Evolutionary conservation across 2,329 filamentous ascomycete species (phyloP), one percentile per base, ranked within the genome.

Genomic region (Cordyceps farinosa): DNA sequence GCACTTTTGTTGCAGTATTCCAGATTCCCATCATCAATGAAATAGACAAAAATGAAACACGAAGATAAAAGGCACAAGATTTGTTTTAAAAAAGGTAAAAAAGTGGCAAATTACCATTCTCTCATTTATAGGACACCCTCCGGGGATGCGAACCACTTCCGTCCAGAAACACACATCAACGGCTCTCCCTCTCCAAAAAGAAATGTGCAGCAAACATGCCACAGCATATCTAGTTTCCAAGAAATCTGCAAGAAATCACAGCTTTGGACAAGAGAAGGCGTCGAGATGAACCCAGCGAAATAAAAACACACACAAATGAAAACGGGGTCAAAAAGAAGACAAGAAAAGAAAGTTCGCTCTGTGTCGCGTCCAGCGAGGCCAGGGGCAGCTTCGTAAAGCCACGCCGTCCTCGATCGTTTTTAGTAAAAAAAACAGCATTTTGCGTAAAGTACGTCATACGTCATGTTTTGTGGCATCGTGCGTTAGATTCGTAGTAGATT

Each of bases 361-460:
- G 8, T 38, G 53, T 61, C 22, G 27, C 34, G 34, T 62, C 52
- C 36, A 32, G 66, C 69, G 73, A 78, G 78, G 78, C 76, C 78
- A 80, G 78, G 78, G 77, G 76, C 77, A 74, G 72, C 70, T 68
- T 64, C 67, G 63, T 61, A 62, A 58, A 68, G 70, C 72, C 74
- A 79, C 74, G 75, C 78, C 79, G 77, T 80, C 79, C 78, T 77
- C 76, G 71, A 72, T 74, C 78, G 79, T 80, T 70, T 72, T 77
- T 66, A 58, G 42, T 70, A 66, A 17, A 42, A 22, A 22, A 32
- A 61, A 40, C 52, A 65, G 62, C 44, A 45, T 61, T 63, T 62
- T 65, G 61, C 63, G 55, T 58, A 57, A 48, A 40, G 32, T 57
- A 54, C 45, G 42, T 62, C 15, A 55, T 48, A 60, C 50, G 53